Evolutionary conservation across 2,329 filamentous ascomycete species (phyloP).

Genomic region (Bipolaris bicolor): DNA sequence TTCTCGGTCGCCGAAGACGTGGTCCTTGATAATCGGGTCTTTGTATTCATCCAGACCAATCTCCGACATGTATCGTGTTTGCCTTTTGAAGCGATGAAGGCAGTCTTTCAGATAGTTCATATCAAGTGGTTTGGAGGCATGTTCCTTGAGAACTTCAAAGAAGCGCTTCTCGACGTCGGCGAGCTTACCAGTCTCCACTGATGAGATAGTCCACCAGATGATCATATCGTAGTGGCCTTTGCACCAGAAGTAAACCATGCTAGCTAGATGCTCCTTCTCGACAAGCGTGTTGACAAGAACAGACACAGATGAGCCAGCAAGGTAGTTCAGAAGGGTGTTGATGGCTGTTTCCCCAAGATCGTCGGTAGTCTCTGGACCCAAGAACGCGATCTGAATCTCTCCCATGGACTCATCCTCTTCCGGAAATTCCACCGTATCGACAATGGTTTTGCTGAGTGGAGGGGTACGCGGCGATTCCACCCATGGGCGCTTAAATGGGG

Average conservation of each 20-base stretch:
- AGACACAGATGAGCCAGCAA: slow-evolving; percentile 91
- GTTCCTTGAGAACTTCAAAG: slow-evolving; percentile 81
- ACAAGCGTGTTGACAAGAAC: slow-evolving; percentile 91
- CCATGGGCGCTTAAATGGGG: slow-evolving; percentile 87
- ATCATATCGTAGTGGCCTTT: slow-evolving; percentile 81
- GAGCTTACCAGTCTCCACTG: slow-evolving; percentile 86
- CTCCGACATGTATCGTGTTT: slow-evolving; percentile 84
- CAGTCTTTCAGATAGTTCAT: slow-evolving; percentile 91
- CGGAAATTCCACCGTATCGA: slow-evolving; percentile 87
- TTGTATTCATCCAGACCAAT: slow-evolving; percentile 81
- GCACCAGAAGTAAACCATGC: slow-evolving; percentile 78
- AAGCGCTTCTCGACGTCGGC: slow-evolving; percentile 83
- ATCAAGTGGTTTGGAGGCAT: slow-evolving; percentile 79
- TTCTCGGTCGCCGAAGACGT: slow-evolving; percentile 85
- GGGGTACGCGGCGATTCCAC: slow-evolving; percentile 83
- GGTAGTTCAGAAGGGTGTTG: slow-evolving; percentile 80
- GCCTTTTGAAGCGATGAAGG: slow-evolving; percentile 78
- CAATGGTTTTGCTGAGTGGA: slow-evolving; percentile 70
- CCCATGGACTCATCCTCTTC: slow-evolving; percentile 95
- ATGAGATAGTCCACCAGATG: slow-evolving; percentile 84
- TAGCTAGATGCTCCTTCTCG: slow-evolving; percentile 90
- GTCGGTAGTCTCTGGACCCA: slow-evolving; percentile 83
- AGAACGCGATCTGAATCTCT: slow-evolving; percentile 83
- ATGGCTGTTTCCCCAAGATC: slow-evolving; percentile 68
- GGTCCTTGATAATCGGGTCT: slow-evolving; percentile 86